Percentiles rank a stretch among this genome's conserved stretches.
Evolutionary conservation across 2,329 filamentous ascomycete species (phyloP).

Genomic region (Zymoseptoria ardabiliae): DNA sequence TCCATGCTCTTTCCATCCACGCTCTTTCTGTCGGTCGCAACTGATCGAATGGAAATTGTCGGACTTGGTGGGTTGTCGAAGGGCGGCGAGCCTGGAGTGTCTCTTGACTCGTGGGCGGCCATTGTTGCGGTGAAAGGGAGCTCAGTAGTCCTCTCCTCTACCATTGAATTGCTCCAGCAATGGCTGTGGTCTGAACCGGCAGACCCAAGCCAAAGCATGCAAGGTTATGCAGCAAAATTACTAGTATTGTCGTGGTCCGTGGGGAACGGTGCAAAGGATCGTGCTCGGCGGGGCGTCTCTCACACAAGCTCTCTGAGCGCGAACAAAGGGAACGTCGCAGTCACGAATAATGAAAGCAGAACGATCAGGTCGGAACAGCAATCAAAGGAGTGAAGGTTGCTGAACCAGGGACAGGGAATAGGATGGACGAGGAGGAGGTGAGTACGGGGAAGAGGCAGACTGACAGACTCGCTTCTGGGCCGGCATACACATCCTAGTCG

Average conservation of each 20-base stretch:
- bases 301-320: background rate
- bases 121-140: background rate
- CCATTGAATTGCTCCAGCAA: background rate
- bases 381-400: background rate
- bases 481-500: background rate
- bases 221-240: background rate
- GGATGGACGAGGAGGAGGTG: background rate
- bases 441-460: background rate
- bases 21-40: background rate
- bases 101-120: background rate
- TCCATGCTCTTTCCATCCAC: background rate
- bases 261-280: background rate
- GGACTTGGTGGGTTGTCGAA: background rate
- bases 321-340: background rate
- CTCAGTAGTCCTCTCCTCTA: background rate
- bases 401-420: background rate
- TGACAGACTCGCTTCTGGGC: background rate
- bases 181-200: background rate
- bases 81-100: background rate
- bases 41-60: background rate
- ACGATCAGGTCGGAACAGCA: background rate
- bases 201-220: background rate
- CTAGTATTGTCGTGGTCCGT: background rate
- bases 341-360: background rate
- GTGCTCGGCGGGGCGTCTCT: background rate